Evolutionary conservation across 2,329 filamentous ascomycete species (phyloP), one percentile per base, ranked within the genome.

Genomic region (Colletotrichum lini): DNA sequence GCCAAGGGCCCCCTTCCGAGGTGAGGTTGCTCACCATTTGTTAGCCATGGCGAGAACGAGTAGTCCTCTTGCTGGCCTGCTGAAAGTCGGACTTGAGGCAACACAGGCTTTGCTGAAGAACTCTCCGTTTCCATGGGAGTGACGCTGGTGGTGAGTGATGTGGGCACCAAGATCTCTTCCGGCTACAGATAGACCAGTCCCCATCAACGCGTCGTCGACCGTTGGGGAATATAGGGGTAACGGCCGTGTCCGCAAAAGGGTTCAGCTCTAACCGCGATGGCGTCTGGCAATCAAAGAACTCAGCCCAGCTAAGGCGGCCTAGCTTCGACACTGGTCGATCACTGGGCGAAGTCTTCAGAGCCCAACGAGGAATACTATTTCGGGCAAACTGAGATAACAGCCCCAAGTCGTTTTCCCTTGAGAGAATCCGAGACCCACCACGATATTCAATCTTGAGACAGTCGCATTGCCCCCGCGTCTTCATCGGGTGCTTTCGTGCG

Each of bases 251-350:
- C 57, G 47, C 50, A 45, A 15, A 64, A n/a, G 38, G 9, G 38
- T 52, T 67, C 44, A 62, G 50, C 50, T 45, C 49, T 42, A 61
- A 23, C 57, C 56, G 44, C 57, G 38, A 58, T 47, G 64, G 64
- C 68, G 64, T 67, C 35, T 26, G 30, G 35, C 35, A 67, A 58
- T 67, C 50, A 57, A 62, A 45, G 44, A 67, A 23, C 13, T n/a
- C 10, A 23, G 53, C 26, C 40, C 30, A 58, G 52, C 50, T 35
- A 35, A 45, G 44, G 21, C 30, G 5, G 15, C 30, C 18, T 49
- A 52, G 56, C 40, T 8, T 12, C 21, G 18, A 26, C 23, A 40
- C 35, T 47, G 16, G 16, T n/a, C 44, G 44, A 49, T 12, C 30
- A 18, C 7, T 4, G 30, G 21, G 53, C 30, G 2, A 56, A 40